phyloP scores from a whole-genome alignment of 1,284 basidiomycete species.

The Macrocystidia cucumis region DNA sequence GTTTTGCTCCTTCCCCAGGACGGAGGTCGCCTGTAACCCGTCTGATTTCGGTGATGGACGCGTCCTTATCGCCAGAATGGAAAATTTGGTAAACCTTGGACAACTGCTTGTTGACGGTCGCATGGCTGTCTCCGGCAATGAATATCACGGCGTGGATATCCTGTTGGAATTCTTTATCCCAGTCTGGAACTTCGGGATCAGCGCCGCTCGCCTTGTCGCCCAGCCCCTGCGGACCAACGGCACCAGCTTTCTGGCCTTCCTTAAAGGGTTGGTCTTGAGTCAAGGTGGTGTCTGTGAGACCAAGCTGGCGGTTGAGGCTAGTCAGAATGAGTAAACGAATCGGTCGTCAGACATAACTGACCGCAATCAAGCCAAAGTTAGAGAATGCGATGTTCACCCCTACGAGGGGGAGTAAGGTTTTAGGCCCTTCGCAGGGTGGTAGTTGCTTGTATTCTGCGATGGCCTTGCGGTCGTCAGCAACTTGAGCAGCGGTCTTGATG shows the following conservation, averaged over 20 bases:
- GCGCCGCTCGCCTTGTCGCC: conserved; percentile 21
- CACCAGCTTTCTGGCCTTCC: conserved; percentile 21
- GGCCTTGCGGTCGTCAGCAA: conserved; percentile 22
- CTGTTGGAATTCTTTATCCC: conserved; percentile 26
- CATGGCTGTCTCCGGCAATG: conserved; percentile 25
- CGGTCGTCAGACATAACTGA: conserved; percentile 9
- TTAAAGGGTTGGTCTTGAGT: conserved; percentile 16
- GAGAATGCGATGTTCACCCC: conserved; percentile 32
- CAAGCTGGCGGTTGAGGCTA: conserved; percentile 16
- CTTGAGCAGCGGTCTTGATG: conserved; percentile 23
- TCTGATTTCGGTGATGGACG: conserved; percentile 23
- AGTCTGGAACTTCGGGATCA: conserved; percentile 20
- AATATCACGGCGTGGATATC: conserved; percentile 27
- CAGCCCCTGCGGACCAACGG: conserved; percentile 13
- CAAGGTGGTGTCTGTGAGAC: conserved; percentile 21
- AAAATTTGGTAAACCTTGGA: conserved; percentile 21
- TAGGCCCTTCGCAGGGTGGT: conserved; percentile 8
- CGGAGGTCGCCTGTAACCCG: conserved; percentile 24
- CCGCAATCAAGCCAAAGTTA: conserved; percentile 23
- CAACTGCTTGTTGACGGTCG: conserved; percentile 19
- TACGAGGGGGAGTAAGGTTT: conserved; percentile 21
- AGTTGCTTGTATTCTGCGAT: conserved; percentile 25
- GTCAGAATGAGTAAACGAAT: conserved; percentile 2
- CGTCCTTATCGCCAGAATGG: conserved; percentile 12
- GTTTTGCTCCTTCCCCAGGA: conserved; percentile 23